Conservation (phyloP, 2,329 filamentous ascomycete genomes). For the Trichocomaceae sp. region DNA sequence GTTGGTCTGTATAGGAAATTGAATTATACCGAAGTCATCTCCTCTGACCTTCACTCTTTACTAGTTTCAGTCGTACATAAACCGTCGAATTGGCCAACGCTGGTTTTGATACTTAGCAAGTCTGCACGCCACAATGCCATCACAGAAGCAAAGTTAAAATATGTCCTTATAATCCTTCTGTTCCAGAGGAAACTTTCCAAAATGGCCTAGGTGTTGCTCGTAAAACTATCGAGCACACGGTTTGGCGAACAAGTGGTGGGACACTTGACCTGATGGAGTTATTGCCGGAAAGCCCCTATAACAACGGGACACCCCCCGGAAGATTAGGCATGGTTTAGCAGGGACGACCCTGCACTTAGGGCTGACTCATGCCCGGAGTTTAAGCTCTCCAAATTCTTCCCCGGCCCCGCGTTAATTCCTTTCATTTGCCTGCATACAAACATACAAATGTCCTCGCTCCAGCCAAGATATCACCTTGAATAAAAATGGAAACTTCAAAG, state of each 20-base stretch:
- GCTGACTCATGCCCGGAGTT: neutral
- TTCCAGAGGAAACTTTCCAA: constrained; percentile 33
- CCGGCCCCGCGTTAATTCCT: too few species aligned
- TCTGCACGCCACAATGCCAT: constrained; percentile 35
- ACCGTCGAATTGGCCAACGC: constrained; percentile 22
- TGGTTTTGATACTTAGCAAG: constrained; percentile 44
- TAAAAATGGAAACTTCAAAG: neutral
- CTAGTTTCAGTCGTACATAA: too few species aligned
- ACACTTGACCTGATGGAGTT: too few species aligned
- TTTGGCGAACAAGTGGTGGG: too few species aligned
- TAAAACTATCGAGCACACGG: constrained; percentile 29
- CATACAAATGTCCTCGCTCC: neutral
- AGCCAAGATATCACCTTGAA: neutral
- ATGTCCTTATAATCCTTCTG: constrained; percentile 34
- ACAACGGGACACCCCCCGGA: too few species aligned
- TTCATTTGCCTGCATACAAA: too few species aligned
- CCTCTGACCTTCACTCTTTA: too few species aligned
- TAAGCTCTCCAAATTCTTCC: neutral
- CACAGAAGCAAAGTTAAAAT: constrained; percentile 26
- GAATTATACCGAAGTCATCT: too few species aligned
- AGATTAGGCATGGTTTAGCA: neutral
- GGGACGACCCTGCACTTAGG: neutral
- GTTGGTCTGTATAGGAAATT: too few species aligned
- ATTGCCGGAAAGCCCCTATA: constrained; percentile 25
- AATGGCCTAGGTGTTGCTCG: constrained; percentile 39